Conservation (phyloP, 176 grass and related monocot species). For the Sorghum bicolor region DNA sequence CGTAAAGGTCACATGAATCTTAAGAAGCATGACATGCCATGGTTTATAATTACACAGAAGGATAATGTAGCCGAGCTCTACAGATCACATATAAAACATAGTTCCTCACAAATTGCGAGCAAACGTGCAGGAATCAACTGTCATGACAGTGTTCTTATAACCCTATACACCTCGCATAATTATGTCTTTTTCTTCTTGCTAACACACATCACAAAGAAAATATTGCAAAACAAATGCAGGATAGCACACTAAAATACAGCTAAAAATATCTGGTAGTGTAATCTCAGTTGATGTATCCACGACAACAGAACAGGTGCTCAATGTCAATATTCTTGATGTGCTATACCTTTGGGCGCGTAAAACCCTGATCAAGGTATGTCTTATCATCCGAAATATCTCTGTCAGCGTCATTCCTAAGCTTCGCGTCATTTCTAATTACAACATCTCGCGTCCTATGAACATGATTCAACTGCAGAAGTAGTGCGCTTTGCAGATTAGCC, state of each 20-base stretch:
- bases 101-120: background rate
- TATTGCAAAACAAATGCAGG: background rate
- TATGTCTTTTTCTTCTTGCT: background rate
- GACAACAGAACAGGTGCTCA: background rate
- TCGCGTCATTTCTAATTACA: constrained; percentile 81
- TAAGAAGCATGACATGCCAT: background rate
- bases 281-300: background rate
- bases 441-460: constrained; percentile 76
- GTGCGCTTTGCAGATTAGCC: constrained; percentile 25
- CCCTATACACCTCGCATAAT: background rate
- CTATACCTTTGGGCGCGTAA: constrained; percentile 93
- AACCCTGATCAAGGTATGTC: constrained; percentile 85
- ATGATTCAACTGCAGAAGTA: constrained; percentile 83
- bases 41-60: background rate
- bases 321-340: background rate
- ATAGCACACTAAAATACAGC: background rate
- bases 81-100: background rate
- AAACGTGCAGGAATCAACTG: background rate
- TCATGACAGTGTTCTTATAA: background rate
- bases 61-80: background rate
- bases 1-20: background rate
- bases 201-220: constrained; percentile 11
- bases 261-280: background rate
- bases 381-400: constrained; percentile 56
- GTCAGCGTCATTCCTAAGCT: constrained; percentile 60